Evolutionary conservation across 1,284 basidiomycete species (phyloP), one percentile per base, ranked within the genome.

Genomic region (Apiotrichum gracile): DNA sequence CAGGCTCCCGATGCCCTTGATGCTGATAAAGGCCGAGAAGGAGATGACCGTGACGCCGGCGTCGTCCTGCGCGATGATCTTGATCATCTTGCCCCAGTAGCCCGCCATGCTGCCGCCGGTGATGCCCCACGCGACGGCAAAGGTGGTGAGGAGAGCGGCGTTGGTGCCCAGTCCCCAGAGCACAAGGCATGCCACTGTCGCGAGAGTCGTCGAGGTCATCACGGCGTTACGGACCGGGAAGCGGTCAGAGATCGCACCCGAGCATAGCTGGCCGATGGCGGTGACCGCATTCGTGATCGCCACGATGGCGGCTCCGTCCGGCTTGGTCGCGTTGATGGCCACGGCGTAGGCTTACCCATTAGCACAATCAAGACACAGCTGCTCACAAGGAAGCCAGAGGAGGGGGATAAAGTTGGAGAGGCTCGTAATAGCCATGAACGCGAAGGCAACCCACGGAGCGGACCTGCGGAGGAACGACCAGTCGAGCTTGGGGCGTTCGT

Each of bases 141-240:
- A 73, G 1, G 55, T 52, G 7, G 66, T 54, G 13, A 73, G 53
- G 8, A 61, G 41, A 5, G 49, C 61, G 7, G 55, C 42, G 8
- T 60, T 61, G 12, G 68, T 70, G 0, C 68, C 69, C 47, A 73
- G 69, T 1, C 75, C 75, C 74, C 75, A 77, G 17, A 76, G 54
- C 26, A 72, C 52, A 21, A 73, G 63, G 47, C 71, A 73, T 0
- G 70, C 52, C 1, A 70, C 31, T 0, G 72, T 64, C 2, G 66
- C 62, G 2, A 67, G 64, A 7, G 69, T 41, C 49, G 68, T 70
- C 8, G 65, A 70, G 31, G 67, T 49, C 8, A 62, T 42, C 17
- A 75, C 60, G 34, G 68, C 66, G 46, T 55, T 46, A 16, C 60
- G 58, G 13, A 72, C 54, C 1, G 67, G 64, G 17, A 63, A 50